These are phyloP conservation scores for Phytophthora tentaculata DNA, from an alignment of 352 stramenopile genomes.

Conservation along the genomic window DNA sequence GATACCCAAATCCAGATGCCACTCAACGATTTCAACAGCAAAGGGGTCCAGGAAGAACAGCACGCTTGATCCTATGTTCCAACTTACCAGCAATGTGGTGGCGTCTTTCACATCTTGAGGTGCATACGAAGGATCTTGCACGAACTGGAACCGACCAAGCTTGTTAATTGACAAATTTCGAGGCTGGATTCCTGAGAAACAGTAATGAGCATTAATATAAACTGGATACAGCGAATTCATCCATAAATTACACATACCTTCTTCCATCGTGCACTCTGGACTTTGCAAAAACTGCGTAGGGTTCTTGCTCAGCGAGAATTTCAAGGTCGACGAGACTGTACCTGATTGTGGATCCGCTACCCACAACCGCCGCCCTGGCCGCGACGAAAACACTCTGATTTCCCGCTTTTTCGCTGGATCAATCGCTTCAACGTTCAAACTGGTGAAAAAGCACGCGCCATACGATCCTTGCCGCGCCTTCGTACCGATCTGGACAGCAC, in stretches of 20 bases:
- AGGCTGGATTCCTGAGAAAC: slow-evolving; percentile 52
- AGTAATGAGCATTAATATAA: neutral
- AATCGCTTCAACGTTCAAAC: slow-evolving; percentile 59
- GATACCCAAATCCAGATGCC: slow-evolving; percentile 85
- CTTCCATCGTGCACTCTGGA: slow-evolving; percentile 58
- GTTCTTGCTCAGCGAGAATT: slow-evolving; percentile 81
- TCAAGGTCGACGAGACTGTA: slow-evolving; percentile 83
- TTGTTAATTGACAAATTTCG: slow-evolving; percentile 86
- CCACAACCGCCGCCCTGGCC: slow-evolving; percentile 84
- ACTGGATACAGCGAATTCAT: neutral
- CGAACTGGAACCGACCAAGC: slow-evolving; percentile 73
- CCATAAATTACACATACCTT: slow-evolving; percentile 42
- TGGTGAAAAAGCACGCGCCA: slow-evolving; percentile 84
- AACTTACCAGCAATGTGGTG: slow-evolving; percentile 76
- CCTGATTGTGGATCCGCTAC: slow-evolving; percentile 78
- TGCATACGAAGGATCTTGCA: slow-evolving; percentile 63
- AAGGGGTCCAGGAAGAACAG: slow-evolving; percentile 87
- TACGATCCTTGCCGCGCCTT: slow-evolving; percentile 85
- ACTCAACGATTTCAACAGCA: slow-evolving; percentile 86
- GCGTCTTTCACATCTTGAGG: slow-evolving; percentile 48
- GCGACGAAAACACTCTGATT: slow-evolving; percentile 79
- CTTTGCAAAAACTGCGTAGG: slow-evolving; percentile 65
- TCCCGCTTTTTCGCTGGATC: slow-evolving; percentile 67
- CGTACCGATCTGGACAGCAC: slow-evolving; percentile 81
- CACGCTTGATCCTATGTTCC: slow-evolving; percentile 80